Conservation (phyloP, 768 basidiomycete species). For the Suillus discolor region DNA sequence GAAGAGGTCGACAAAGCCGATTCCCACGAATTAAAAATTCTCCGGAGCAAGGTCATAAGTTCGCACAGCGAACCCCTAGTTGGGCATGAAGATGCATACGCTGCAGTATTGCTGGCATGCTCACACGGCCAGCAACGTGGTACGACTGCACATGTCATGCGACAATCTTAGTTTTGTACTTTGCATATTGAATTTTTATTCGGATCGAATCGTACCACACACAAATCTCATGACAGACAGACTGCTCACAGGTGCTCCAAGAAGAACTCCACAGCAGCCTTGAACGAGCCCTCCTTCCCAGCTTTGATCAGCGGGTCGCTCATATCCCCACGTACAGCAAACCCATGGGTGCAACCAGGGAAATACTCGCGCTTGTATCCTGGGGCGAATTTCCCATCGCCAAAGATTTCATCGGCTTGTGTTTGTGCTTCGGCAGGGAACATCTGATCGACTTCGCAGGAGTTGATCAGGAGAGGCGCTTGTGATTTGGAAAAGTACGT, state of each 20-base stretch:
- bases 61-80: too few species aligned
- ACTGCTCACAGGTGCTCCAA: conserved; percentile 31
- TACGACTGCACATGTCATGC: neutral
- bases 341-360: conserved; percentile 54
- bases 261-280: conserved; percentile 58
- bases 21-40: too few species aligned
- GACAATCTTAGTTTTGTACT: conserved; percentile 12
- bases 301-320: conserved; percentile 55
- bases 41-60: too few species aligned
- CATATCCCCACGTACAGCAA: conserved; percentile 51
- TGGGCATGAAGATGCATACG: neutral
- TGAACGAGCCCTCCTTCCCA: conserved; percentile 68
- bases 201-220: too few species aligned
- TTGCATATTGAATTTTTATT: neutral
- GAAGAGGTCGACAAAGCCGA: too few species aligned
- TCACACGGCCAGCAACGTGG: neutral
- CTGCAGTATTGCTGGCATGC: neutral
- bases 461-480: conserved; percentile 69
- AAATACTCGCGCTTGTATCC: conserved; percentile 56
- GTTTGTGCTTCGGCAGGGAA: conserved; percentile 52
- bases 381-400: conserved; percentile 45
- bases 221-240: neutral
- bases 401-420: conserved; percentile 53
- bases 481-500: conserved; percentile 48
- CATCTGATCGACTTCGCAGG: conserved; percentile 52